These are phyloP conservation scores for Penicillium rolfsii DNA, from an alignment of 2,329 filamentous ascomycete species.

Conservation along the genomic window DNA sequence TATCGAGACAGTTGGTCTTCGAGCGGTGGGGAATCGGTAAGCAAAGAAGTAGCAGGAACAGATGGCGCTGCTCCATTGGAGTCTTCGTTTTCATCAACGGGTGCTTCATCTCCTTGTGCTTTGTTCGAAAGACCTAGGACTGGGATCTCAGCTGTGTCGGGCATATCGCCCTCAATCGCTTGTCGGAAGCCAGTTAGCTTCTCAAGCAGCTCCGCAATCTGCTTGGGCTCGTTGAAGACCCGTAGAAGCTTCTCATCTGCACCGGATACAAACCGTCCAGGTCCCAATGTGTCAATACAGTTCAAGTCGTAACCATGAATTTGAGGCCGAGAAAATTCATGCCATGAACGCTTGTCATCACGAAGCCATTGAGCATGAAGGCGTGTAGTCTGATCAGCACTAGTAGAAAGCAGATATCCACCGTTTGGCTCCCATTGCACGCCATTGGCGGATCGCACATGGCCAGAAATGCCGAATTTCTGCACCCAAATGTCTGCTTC, in stretches of 20 bases:
- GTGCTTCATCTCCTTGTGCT: constrained; percentile 63
- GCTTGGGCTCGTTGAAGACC: constrained; percentile 87
- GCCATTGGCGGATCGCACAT: constrained; percentile 78
- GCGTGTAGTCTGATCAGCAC: constrained; percentile 89
- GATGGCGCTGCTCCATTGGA: constrained; percentile 45
- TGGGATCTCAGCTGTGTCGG: constrained; percentile 91
- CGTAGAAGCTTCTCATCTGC: constrained; percentile 98
- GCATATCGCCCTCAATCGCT: constrained; percentile 54
- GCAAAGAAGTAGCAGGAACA: constrained; percentile 46
- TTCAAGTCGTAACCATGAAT: constrained; percentile 99
- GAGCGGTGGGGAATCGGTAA: constrained; percentile 73
- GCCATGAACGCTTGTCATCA: constrained; percentile 67
- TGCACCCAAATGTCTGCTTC: constrained; percentile 73
- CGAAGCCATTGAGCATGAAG: constrained; percentile 79
- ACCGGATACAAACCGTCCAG: constrained; percentile 83
- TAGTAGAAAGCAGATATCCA: constrained; percentile 83
- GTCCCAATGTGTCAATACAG: constrained; percentile 77
- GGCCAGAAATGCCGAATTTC: constrained; percentile 76
- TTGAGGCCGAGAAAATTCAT: constrained; percentile 92
- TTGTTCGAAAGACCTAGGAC: constrained; percentile 96
- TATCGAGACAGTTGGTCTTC: constrained; percentile 89
- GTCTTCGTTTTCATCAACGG: constrained; percentile 37
- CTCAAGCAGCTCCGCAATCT: constrained; percentile 74
- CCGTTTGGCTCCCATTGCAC: constrained; percentile 83
- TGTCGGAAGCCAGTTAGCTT: constrained; percentile 66